Percentiles rank a stretch among this genome's conserved stretches.
Evolutionary conservation across 148 eudicot species (phyloP).

Genomic region (Drosera capensis): DNA sequence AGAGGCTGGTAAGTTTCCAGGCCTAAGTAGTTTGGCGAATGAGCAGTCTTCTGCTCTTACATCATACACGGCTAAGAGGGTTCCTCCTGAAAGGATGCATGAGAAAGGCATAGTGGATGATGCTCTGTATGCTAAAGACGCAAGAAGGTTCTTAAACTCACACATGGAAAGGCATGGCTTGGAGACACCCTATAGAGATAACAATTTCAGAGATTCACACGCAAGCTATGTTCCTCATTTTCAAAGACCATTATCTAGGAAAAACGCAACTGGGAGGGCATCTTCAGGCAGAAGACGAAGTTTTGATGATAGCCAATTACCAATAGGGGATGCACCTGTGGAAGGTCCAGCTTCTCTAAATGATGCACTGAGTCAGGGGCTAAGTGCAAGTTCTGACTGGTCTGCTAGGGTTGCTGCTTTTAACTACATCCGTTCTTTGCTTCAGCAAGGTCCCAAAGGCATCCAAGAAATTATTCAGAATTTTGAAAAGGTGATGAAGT

Average conservation of each 20-base stretch:
- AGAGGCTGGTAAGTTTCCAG: constrained; percentile 50
- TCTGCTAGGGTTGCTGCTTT: constrained; percentile 94
- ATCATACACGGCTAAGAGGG: constrained; percentile 50
- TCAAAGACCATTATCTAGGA: constrained; percentile 80
- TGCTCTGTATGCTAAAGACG: constrained; percentile 40
- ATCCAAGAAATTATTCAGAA: constrained; percentile 81
- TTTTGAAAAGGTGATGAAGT: constrained; percentile 96
- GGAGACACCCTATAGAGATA: constrained; percentile 54
- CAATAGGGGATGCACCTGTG: constrained; percentile 56
- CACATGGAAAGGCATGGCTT: constrained; percentile 56
- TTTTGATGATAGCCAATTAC: constrained; percentile 77
- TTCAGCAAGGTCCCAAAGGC: constrained; percentile 84
- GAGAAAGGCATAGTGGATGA: constrained; percentile 61
- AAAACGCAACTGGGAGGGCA: constrained; percentile 59
- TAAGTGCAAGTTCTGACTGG: constrained; percentile 84
- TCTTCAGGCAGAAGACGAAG: constrained; percentile 78
- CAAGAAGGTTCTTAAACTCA: constrained; percentile 43
- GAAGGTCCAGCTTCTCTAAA: constrained; percentile 81
- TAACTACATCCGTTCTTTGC: constrained; percentile 62
- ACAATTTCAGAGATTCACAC: constrained; percentile 56
- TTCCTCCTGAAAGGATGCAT: constrained; percentile 51
- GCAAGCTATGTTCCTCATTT: constrained; percentile 63
- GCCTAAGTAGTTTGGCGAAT: constrained; percentile 32
- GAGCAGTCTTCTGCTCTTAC: constrained; percentile 43
- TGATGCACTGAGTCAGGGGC: constrained; percentile 89